Evolutionary conservation across 495 filamentous ascomycete genomes (phyloP).

Genomic region (Penicillium turbatum): DNA sequence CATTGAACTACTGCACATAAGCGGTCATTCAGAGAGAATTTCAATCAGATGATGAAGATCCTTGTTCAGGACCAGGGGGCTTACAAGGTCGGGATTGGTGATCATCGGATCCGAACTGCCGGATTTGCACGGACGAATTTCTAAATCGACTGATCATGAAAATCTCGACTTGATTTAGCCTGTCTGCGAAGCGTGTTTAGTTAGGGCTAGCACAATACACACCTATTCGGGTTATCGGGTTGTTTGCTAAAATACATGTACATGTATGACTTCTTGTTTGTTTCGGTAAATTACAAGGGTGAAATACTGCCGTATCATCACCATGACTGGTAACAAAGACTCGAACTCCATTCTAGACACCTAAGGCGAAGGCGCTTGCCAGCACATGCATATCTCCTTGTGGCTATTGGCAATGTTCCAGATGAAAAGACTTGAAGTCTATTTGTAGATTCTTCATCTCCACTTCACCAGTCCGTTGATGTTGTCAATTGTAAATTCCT

Average conservation of each 20-base stretch:
- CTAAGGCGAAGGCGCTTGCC: slow-evolving; percentile 13
- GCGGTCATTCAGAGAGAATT: background rate
- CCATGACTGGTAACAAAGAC: background rate
- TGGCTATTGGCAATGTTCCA: slow-evolving; percentile 13
- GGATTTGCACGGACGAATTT: background rate
- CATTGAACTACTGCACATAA: background rate
- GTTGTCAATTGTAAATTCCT: background rate
- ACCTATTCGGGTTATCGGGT: background rate
- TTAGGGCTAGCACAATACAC: slow-evolving; percentile 2
- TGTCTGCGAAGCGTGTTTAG: background rate
- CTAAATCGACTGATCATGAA: slow-evolving; percentile 3
- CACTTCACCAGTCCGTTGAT: background rate
- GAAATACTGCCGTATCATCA: background rate
- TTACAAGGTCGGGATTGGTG: background rate
- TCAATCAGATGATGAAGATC: background rate
- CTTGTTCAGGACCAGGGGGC: background rate
- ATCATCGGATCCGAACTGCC: background rate
- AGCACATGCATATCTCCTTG: slow-evolving; percentile 11
- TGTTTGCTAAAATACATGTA: background rate
- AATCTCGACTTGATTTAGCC: background rate
- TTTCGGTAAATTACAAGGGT: background rate
- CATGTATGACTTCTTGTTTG: too few relatives aligned
- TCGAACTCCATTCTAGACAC: background rate
- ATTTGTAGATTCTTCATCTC: background rate
- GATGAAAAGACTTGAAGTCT: background rate